Conservation (phyloP, 345 rosid species). For the Limnanthes douglasii region DNA sequence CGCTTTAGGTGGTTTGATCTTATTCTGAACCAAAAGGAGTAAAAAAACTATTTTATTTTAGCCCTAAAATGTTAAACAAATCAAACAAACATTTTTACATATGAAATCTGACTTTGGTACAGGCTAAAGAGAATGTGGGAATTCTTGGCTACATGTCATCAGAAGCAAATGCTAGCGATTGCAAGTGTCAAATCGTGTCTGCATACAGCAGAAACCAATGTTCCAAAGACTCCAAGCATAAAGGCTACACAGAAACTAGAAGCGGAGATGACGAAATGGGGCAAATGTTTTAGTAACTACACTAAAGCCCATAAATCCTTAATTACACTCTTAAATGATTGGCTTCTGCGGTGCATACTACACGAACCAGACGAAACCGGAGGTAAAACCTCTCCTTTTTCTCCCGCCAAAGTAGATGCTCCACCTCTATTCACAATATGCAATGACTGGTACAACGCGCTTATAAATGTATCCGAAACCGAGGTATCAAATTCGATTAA, state of each 20-base stretch:
- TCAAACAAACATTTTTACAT: too few species aligned
- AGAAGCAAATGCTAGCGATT: constrained; percentile 1
- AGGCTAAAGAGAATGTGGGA: constrained; percentile 4
- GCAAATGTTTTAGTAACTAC: constrained; percentile 4
- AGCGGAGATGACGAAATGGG: constrained; percentile 3
- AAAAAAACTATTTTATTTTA: too few species aligned
- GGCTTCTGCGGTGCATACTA: constrained; percentile 10
- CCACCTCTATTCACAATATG: constrained; percentile 8
- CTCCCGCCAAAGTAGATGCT: constrained; percentile 9
- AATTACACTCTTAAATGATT: constrained; percentile 6
- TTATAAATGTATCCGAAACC: constrained; percentile 5
- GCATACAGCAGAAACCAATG: background rate
- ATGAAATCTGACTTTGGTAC: too few species aligned
- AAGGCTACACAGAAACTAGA: constrained; percentile 4
- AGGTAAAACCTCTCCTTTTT: constrained; percentile 3
- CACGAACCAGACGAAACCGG: constrained; percentile 6
- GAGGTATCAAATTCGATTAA: constrained; percentile 7
- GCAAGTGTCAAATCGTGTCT: background rate
- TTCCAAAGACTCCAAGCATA: background rate
- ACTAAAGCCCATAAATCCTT: constrained; percentile 9
- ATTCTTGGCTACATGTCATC: constrained; percentile 1
- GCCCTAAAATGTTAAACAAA: too few species aligned
- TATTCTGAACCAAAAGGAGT: too few species aligned
- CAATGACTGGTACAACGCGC: constrained; percentile 8
- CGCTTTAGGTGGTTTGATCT: too few species aligned